These are phyloP conservation scores for Hymenochaete sp. DNA, from an alignment of 1,284 basidiomycete genomes.

Conservation along the genomic window DNA sequence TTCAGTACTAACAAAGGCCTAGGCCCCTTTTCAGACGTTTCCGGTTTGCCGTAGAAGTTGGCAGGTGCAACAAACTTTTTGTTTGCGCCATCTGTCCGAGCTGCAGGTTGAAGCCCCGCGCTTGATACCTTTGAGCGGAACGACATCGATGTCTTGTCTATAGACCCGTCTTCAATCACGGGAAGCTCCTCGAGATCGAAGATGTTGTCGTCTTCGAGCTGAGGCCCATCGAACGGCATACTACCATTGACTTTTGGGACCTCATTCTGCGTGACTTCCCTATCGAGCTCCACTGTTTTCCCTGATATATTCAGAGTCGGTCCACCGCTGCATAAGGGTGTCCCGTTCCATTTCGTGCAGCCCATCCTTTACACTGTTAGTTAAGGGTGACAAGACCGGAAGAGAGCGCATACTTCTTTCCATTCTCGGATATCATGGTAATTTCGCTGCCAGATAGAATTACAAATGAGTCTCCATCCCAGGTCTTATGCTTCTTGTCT, in stretches of 20 bases:
- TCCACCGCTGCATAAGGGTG: slow-evolving; percentile 28
- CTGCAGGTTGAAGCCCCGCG: neutral
- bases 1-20: slow-evolving; percentile 44
- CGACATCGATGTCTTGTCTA: neutral
- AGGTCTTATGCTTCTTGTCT: slow-evolving; percentile 77
- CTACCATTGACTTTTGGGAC: slow-evolving; percentile 38
- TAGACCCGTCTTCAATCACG: slow-evolving; percentile 20
- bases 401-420: slow-evolving; percentile 46
- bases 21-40: slow-evolving; percentile 36
- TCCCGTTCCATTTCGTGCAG: slow-evolving; percentile 51
- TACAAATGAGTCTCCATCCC: slow-evolving; percentile 75
- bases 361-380: slow-evolving; percentile 47
- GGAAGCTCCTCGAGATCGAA: slow-evolving; percentile 13
- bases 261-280: slow-evolving; percentile 37
- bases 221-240: slow-evolving; percentile 23
- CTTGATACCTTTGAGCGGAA: too few relatives aligned
- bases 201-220: slow-evolving; percentile 25
- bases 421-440: slow-evolving; percentile 58
- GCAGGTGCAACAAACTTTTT: slow-evolving; percentile 46
- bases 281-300: slow-evolving; percentile 57
- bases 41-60: slow-evolving; percentile 47
- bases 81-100: slow-evolving; percentile 7
- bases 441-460: slow-evolving; percentile 41
- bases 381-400: slow-evolving; percentile 5
- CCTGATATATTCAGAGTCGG: slow-evolving; percentile 43